phyloP scores from a whole-genome alignment of 1,284 basidiomycete species.

The Malassezia japonica region DNA sequence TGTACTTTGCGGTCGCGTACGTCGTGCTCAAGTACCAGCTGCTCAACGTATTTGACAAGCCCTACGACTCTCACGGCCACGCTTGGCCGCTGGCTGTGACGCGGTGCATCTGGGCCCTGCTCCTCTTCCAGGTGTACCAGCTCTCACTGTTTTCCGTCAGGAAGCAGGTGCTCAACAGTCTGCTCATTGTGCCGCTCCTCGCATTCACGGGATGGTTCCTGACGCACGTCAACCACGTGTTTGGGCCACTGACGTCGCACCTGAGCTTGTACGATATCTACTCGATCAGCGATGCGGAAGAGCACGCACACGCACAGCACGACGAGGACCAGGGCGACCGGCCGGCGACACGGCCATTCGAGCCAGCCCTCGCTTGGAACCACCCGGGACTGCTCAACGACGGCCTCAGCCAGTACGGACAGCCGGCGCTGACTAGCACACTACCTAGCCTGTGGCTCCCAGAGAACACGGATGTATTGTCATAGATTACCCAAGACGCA shows the following conservation, averaged over 20 bases:
- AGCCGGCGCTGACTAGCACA: conserved; percentile 39
- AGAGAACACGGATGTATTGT: not conserved
- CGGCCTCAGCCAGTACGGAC: conserved; percentile 31
- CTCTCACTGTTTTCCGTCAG: conserved; percentile 66
- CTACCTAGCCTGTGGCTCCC: conserved; percentile 43
- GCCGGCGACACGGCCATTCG: conserved; percentile 15
- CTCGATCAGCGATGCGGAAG: conserved; percentile 17
- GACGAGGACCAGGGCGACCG: not conserved
- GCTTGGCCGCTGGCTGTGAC: conserved; percentile 64
- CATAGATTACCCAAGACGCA: conserved; percentile 11
- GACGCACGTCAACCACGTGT: conserved; percentile 63
- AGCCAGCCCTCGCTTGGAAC: conserved; percentile 33
- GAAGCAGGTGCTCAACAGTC: conserved; percentile 65
- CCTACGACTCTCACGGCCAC: conserved; percentile 82
- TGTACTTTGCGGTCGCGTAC: conserved; percentile 84
- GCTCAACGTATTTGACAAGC: conserved; percentile 84
- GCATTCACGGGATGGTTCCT: conserved; percentile 67
- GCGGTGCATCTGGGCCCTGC: conserved; percentile 44
- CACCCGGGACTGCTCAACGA: conserved; percentile 37
- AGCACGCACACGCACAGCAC: not conserved
- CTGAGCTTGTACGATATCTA: conserved; percentile 49
- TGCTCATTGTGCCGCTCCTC: conserved; percentile 69
- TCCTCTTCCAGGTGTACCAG: conserved; percentile 45
- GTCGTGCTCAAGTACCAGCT: conserved; percentile 88
- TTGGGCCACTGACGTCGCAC: conserved; percentile 68